A percentile compares a stretch with the other conserved stretches of the same genome.
Evolutionary conservation across 2,329 filamentous ascomycete genomes (phyloP).

Genomic region (Aspergillus sp.): DNA sequence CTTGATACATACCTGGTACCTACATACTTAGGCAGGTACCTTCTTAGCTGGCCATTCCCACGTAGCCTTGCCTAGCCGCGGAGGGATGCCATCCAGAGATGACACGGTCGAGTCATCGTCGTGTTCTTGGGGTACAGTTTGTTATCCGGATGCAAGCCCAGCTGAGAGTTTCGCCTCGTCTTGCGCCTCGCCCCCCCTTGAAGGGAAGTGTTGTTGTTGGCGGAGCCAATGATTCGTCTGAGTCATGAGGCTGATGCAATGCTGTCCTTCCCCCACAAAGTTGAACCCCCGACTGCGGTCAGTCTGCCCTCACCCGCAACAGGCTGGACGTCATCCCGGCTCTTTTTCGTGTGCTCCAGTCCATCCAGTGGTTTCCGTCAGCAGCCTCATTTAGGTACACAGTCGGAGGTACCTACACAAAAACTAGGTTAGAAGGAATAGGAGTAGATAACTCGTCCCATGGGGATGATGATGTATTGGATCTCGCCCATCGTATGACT

Average conservation of each 20-base stretch:
- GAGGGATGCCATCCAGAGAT: neutral
- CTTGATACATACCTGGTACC: neutral
- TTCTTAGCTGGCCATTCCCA: too few species aligned
- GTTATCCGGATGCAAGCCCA: slow-evolving; percentile 2
- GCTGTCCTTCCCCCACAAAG: slow-evolving; percentile 13
- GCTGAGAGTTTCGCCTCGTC: slow-evolving; percentile 7
- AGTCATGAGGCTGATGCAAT: slow-evolving; percentile 25
- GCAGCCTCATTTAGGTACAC: slow-evolving; percentile 9
- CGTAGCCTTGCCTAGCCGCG: neutral
- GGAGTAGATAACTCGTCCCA: neutral
- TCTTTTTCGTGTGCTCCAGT: slow-evolving; percentile 26
- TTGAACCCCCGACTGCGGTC: slow-evolving; percentile 4
- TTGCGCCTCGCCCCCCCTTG: slow-evolving; percentile 1
- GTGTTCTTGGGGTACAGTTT: neutral
- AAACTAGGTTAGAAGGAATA: too few species aligned
- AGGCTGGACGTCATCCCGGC: slow-evolving; percentile 20
- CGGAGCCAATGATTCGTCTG: slow-evolving; percentile 11
- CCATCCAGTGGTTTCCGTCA: slow-evolving; percentile 14
- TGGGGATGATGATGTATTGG: slow-evolving; percentile 27
- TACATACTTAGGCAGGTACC: neutral
- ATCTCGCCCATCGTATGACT: slow-evolving; percentile 27
- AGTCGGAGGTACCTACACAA: neutral
- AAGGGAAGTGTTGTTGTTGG: neutral
- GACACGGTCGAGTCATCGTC: neutral
- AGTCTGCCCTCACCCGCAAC: slow-evolving; percentile 10